Evolutionary conservation across 768 basidiomycete genomes (phyloP).

Genomic region (Agaricus sinodeliciosus): DNA sequence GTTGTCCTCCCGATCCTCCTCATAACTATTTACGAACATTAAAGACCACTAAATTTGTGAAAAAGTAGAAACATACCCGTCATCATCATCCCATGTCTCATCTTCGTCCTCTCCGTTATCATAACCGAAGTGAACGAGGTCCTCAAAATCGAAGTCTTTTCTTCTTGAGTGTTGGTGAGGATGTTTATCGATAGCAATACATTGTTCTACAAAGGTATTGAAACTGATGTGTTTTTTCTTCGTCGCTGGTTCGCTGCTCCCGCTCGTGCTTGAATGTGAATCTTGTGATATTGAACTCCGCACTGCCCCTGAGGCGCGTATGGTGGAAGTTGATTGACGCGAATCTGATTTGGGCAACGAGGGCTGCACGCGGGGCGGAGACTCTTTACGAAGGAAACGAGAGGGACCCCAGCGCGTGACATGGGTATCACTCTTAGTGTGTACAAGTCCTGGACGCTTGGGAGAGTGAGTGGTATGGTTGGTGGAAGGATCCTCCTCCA

Average conservation of each 20-base stretch:
- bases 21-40: constrained; percentile 40
- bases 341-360: constrained; percentile 17
- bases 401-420: constrained; percentile 50
- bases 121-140: constrained; percentile 1
- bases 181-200: constrained; percentile 82
- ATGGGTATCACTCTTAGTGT: constrained; percentile 88
- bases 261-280: constrained; percentile 25
- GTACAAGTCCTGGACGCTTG: constrained; percentile 56
- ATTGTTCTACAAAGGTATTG: constrained; percentile 97
- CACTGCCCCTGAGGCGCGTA: constrained; percentile 17
- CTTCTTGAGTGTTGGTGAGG: constrained; percentile 18
- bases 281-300: constrained; percentile 26
- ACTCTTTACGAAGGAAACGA: constrained; percentile 52
- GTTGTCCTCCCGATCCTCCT: constrained; percentile 57
- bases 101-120: constrained; percentile 43
- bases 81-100: constrained; percentile 38
- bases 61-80: constrained; percentile 41
- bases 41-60: constrained; percentile 5
- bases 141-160: not conserved
- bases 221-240: constrained; percentile 92
- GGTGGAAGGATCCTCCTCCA: constrained; percentile 1
- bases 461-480: constrained; percentile 12
- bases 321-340: constrained; percentile 10
- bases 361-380: constrained; percentile 59
- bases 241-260: constrained; percentile 18